Conservation (phyloP, 306 rosid species). For the Cicer bijugum region DNA sequence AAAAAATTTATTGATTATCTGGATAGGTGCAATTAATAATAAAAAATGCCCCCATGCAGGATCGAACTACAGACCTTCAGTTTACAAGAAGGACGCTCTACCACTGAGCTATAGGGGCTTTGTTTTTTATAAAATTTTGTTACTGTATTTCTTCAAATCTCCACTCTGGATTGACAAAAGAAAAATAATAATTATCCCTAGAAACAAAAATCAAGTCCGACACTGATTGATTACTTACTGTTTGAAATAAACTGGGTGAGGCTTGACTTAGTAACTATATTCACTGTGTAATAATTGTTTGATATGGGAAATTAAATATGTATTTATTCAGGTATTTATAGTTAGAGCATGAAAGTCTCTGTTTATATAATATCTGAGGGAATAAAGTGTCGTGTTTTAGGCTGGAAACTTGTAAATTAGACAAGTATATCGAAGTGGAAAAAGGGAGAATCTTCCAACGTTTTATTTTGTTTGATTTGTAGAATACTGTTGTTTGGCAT, state of each 20-base stretch:
- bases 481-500: neutral
- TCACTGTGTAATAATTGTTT: neutral
- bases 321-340: neutral
- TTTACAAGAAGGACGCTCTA: slow-evolving; percentile 54
- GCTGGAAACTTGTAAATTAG: slow-evolving; percentile 36
- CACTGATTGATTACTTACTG: neutral
- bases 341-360: slow-evolving; percentile 33
- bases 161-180: too few species aligned
- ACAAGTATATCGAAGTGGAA: slow-evolving; percentile 23
- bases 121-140: fast-evolving
- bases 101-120: slow-evolving; percentile 52
- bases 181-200: too few species aligned
- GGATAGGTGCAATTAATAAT: too few species aligned
- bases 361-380: slow-evolving; percentile 38
- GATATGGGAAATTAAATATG: slow-evolving; percentile 19
- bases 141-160: too few species aligned
- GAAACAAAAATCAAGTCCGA: too few species aligned
- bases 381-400: slow-evolving; percentile 29
- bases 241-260: slow-evolving; percentile 35
- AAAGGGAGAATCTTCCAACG: neutral
- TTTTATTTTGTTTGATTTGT: slow-evolving; percentile 6
- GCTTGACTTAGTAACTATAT: slow-evolving; percentile 25
- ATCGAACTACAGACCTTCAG: slow-evolving; percentile 52
- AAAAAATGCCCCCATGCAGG: slow-evolving; percentile 48
- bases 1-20: too few species aligned